These are phyloP conservation scores for Silybum marianum DNA, from an alignment of 129 eudicot species.

Conservation along the genomic window DNA sequence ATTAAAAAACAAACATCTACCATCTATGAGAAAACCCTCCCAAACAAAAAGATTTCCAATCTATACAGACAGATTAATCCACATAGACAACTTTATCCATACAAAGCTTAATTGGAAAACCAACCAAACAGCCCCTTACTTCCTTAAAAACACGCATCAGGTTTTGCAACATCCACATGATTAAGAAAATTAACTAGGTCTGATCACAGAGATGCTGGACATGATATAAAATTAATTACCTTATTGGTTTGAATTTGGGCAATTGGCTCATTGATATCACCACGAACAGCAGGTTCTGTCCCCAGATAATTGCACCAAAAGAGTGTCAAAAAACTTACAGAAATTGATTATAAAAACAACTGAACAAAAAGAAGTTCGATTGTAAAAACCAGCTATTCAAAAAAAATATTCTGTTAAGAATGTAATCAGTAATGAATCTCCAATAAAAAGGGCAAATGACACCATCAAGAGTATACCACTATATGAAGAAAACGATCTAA, in stretches of 20 bases:
- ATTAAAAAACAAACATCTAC: too few species aligned
- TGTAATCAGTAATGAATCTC: not conserved
- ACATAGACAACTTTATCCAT: too few species aligned
- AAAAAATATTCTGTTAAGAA: not conserved
- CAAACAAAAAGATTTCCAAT: too few species aligned
- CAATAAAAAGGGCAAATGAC: not conserved
- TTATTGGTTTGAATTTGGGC: not conserved
- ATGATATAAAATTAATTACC: slow-evolving; percentile 1
- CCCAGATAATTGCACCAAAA: not conserved
- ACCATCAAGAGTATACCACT: slow-evolving; percentile 34
- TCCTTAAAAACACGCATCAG: not conserved
- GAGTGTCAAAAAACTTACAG: slow-evolving; percentile 12
- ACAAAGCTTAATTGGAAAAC: too few species aligned
- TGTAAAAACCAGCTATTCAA: not conserved
- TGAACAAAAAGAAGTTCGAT: not conserved
- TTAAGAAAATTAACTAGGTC: not conserved
- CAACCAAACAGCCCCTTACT: not conserved
- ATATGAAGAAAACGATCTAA: slow-evolving; percentile 32
- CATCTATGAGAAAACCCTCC: too few species aligned
- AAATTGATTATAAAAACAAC: not conserved
- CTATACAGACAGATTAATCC: too few species aligned
- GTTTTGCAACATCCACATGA: not conserved
- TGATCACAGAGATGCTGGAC: not conserved
- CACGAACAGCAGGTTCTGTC: slow-evolving; percentile 29
- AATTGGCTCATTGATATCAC: slow-evolving; percentile 3